These are phyloP conservation scores for Triticum dicoccoides DNA, from an alignment of 176 grass and related monocot species.

Conservation along the genomic window DNA sequence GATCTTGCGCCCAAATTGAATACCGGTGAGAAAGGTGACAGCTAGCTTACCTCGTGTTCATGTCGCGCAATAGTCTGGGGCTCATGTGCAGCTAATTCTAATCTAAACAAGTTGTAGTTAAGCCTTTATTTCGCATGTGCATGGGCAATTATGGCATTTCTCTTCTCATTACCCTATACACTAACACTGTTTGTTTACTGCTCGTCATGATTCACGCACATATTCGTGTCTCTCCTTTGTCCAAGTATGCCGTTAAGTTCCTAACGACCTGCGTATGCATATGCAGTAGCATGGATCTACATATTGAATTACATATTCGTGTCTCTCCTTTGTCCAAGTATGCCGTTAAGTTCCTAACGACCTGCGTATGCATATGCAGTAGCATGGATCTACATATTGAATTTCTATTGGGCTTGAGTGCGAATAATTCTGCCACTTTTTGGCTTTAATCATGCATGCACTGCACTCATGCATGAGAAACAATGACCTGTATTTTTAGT, in stretches of 20 bases:
- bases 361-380: conserved; percentile 13
- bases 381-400: background rate
- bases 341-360: background rate
- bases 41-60: conserved; percentile 7
- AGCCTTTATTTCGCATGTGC: conserved; percentile 26
- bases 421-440: background rate
- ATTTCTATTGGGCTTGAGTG: background rate
- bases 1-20: background rate
- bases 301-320: background rate
- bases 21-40: background rate
- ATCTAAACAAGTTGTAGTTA: background rate
- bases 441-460: conserved; percentile 41
- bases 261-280: conserved; percentile 19
- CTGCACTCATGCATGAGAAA: conserved; percentile 23
- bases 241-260: background rate
- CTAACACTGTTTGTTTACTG: background rate
- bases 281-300: background rate
- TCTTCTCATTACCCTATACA: background rate
- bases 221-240: conserved; percentile 13
- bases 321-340: conserved; percentile 5
- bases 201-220: conserved; percentile 12
- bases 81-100: background rate
- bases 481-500: conserved; percentile 31
- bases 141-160: background rate
- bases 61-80: conserved; percentile 6